Conservation (phyloP, 2,329 filamentous ascomycete species). For the Fusarium siculi region DNA sequence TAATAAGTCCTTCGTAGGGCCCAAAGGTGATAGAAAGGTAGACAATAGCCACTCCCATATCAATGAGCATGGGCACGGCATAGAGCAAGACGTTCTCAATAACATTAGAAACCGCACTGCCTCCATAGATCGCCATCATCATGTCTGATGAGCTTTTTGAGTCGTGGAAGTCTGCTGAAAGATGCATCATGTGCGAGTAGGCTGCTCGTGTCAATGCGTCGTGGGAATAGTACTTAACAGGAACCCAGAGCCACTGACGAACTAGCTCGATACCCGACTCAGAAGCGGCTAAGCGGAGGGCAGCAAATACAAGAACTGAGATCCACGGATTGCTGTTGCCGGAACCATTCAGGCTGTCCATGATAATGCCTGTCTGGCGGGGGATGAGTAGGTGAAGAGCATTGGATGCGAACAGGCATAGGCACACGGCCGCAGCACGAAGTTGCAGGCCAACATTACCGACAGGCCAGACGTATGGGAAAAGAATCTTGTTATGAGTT, state of each 20-base stretch:
- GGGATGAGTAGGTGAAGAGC: conserved; percentile 81
- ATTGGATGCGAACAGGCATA: conserved; percentile 77
- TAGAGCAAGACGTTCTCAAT: conserved; percentile 69
- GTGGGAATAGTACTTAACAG: conserved; percentile 67
- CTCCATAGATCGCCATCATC: conserved; percentile 66
- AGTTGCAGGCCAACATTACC: conserved; percentile 73
- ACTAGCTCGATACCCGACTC: conserved; percentile 65
- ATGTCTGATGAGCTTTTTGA: conserved; percentile 69
- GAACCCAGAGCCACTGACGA: conserved; percentile 66
- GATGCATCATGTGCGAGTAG: conserved; percentile 68
- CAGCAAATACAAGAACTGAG: conserved; percentile 63
- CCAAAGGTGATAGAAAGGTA: conserved; percentile 70
- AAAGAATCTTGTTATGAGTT: conserved; percentile 66
- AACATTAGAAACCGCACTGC: conserved; percentile 63
- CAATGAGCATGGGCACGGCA: conserved; percentile 68
- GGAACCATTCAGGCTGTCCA: conserved; percentile 70
- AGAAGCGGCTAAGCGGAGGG: conserved; percentile 63
- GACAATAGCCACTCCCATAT: conserved; percentile 67
- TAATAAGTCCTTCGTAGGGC: conserved; percentile 71
- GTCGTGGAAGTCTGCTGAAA: conserved; percentile 71
- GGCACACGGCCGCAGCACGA: conserved; percentile 71
- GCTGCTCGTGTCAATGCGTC: conserved; percentile 64
- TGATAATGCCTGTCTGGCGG: conserved; percentile 82
- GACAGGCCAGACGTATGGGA: conserved; percentile 83
- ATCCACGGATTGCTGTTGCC: conserved; percentile 62